Conservation (phyloP, 1,284 basidiomycete species). For the Tilletiaria anomala region DNA sequence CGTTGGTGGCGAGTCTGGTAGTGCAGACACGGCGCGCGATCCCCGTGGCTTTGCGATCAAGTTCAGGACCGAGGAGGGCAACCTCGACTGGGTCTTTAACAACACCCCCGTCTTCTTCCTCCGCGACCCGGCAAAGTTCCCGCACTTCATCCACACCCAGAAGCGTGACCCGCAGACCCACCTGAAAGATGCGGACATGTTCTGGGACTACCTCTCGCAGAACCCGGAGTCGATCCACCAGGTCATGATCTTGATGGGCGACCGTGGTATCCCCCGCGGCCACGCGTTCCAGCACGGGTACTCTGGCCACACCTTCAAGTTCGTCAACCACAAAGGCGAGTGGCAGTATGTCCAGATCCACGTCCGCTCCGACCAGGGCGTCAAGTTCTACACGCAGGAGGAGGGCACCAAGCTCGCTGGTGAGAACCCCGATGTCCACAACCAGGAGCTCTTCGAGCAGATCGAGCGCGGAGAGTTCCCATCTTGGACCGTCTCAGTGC, state of each 20-base stretch:
- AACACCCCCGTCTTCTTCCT: constrained; percentile 67
- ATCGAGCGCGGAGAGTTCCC: constrained; percentile 67
- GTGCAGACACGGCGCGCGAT: constrained; percentile 77
- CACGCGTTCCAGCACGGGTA: constrained; percentile 57
- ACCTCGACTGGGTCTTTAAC: constrained; percentile 77
- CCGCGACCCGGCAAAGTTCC: constrained; percentile 45
- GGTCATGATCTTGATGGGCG: constrained; percentile 68
- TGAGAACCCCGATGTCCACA: constrained; percentile 55
- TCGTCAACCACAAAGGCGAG: constrained; percentile 63
- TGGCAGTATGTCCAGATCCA: constrained; percentile 71
- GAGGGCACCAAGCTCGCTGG: constrained; percentile 48
- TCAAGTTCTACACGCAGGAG: constrained; percentile 42
- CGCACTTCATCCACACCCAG: constrained; percentile 84
- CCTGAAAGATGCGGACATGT: constrained; percentile 52
- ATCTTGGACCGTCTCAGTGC: constrained; percentile 60
- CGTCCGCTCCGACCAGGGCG: constrained; percentile 50
- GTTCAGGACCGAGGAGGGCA: constrained; percentile 73
- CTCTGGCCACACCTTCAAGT: constrained; percentile 83
- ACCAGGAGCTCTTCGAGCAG: constrained; percentile 53
- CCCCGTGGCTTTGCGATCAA: constrained; percentile 86
- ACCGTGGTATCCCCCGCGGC: constrained; percentile 77
- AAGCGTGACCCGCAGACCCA: constrained; percentile 82
- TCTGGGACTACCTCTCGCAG: constrained; percentile 67
- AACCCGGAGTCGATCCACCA: constrained; percentile 86
- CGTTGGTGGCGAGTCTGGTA: constrained; percentile 60